Base-by-base conservation (phyloP, 768 basidiomycete species). In the Sporobolomyces roseus region DNA sequence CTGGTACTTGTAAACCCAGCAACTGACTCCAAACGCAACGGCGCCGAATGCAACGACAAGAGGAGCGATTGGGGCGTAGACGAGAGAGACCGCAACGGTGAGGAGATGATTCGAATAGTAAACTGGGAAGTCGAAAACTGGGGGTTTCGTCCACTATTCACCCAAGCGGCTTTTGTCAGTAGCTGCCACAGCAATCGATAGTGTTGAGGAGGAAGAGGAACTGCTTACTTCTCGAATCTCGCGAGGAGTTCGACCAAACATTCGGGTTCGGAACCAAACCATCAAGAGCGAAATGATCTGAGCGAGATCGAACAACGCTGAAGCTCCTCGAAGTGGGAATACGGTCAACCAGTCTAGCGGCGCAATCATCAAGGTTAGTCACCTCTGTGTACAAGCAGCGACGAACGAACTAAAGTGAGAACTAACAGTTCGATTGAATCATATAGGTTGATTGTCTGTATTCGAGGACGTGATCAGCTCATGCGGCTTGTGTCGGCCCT, bases 21-120 rank as follows among this genome's bases (percentile, higher is more conserved):
- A 60, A 35, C 71, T 68, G 32, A 72, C 60, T 45, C 69, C 75
- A 72, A 83, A 78, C 90, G 92, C 97, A 78, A 93, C 77, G 4
- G 87, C 87, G 17, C 87, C 91, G 23, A 89, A 90, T 32, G 93
- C 82, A 13, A 83, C 84, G 21, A 99, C 93, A 35, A 98, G 80
- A 1, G 96, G 96, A 0, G 94, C 93, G 9, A 99, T 81, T 19
- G 94, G 94, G 0, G 94, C 92, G 75, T 98, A 98, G 23, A 96
- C 87, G 55, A 99, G 79, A 0, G 87, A 93, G 53, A 99, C 60
- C 43, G 59, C 35, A 51, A 77, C 29, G 75, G 71, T 56, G 32
- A 73, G 71, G 49, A 78, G 71, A 60, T 84, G 80, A 73, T 87
- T 86, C 25, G 85, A 84, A 43, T 58, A 64, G 64, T 69, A 74